Evolutionary conservation across 768 basidiomycete species (phyloP), one percentile per base, ranked within the genome.

Genomic region (Psilocybe cyanescens): DNA sequence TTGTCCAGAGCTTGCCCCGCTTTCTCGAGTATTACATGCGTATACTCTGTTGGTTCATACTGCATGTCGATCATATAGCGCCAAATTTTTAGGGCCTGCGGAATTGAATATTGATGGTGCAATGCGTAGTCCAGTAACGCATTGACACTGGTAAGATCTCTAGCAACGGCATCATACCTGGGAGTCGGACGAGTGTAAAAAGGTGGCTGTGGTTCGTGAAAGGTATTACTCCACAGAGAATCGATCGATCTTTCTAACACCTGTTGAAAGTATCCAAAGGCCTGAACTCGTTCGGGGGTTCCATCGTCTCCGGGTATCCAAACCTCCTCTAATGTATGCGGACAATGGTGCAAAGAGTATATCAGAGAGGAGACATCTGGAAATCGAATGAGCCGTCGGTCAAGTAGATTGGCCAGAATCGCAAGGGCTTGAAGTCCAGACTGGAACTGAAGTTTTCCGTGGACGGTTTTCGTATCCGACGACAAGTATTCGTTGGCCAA

Each of bases 381-480:
- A 58, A 78, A 81, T 3, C 81, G 83, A 17, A 88, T 67, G 50
- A 80, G 78, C 0, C 79, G 79, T 29, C 75, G 68, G 55, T 89
- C 83, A 12, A 90, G 68, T 2, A 86, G 72, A 45, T 75, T 67
- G 1, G 83, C 83, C 12, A 91, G 71, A 65, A 85, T 84, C 2
- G 86, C 84, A 28, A 91, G 78, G 4, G 87, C 83, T 69, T 91
- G 89, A 1, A 90, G 64, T 4, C 83, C 74, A 6, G 78, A 74
- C 17, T 44, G 56, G 55, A 39, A 63, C 17, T 57, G 35, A 39
- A 48, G 59, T 47, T 19, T 71, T 35, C 63, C 63, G 14, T 48
- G 29, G 33, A 30, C 49, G 35, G 57, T 69, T 37, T 33, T 41
- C 37, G 58, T 12, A 17, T 62, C 44, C 37, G 60, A 58, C 68